These are phyloP conservation scores for Lathyrus tuberosus DNA, from an alignment of 306 rosid species.

Conservation along the genomic window DNA sequence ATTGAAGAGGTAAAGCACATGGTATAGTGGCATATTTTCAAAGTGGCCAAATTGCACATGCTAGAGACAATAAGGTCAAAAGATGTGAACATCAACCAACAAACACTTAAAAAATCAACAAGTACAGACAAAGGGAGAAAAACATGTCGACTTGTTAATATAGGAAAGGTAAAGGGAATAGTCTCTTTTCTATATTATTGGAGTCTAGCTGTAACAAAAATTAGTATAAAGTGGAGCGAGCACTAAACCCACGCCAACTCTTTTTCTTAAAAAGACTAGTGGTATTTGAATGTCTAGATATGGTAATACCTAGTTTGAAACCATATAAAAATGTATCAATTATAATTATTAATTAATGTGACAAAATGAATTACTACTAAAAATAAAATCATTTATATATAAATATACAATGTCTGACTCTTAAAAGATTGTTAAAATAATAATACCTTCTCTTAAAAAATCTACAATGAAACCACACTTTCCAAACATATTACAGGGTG, in stretches of 20 bases:
- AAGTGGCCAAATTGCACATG: constrained; percentile 39
- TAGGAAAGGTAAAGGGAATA: constrained; percentile 27
- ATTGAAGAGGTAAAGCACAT: constrained; percentile 26
- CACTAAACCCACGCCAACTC: constrained; percentile 19
- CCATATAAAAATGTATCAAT: too few species aligned
- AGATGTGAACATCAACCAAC: constrained; percentile 3
- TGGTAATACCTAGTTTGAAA: too few species aligned
- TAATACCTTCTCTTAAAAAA: too few species aligned
- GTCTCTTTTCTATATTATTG: constrained; percentile 20
- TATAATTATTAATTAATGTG: too few species aligned
- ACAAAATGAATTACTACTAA: too few species aligned
- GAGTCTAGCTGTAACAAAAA: constrained; percentile 38
- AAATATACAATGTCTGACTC: too few species aligned
- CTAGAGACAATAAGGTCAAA: constrained; percentile 25
- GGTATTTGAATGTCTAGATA: too few species aligned
- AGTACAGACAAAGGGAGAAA: constrained; percentile 5
- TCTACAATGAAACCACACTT: too few species aligned
- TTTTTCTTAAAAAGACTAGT: not conserved
- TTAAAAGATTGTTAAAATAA: too few species aligned
- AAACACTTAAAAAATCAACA: not conserved
- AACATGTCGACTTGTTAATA: not conserved
- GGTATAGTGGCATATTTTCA: constrained; percentile 20
- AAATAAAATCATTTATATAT: too few species aligned
- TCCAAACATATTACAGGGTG: too few species aligned
- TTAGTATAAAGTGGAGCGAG: constrained; percentile 30